These are phyloP conservation scores for Daucus carota DNA, from an alignment of 129 eudicot species.

Conservation along the genomic window DNA sequence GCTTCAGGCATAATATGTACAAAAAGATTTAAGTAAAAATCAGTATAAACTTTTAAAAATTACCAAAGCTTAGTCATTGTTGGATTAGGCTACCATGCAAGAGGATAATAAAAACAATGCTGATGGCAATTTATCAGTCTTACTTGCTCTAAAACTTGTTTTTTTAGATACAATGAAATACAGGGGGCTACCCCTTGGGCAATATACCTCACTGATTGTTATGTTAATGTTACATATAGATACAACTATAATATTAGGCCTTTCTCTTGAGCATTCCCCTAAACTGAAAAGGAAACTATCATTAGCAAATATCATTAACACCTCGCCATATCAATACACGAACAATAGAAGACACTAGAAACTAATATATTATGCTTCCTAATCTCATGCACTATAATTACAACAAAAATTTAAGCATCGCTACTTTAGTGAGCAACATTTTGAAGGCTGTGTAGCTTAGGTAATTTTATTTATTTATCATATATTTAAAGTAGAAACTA, in stretches of 20 bases:
- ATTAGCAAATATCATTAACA: background rate
- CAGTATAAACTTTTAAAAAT: background rate
- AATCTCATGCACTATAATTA: background rate
- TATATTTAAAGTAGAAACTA: too few species aligned
- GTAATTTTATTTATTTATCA: too few species aligned
- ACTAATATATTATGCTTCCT: background rate
- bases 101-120: background rate
- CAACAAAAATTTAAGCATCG: background rate
- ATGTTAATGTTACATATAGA: too few species aligned
- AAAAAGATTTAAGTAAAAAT: background rate
- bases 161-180: background rate
- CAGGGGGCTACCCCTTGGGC: background rate
- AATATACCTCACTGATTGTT: background rate
- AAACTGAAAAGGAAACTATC: background rate
- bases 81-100: background rate
- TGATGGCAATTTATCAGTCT: background rate
- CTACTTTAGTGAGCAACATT: background rate
- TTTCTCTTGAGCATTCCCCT: background rate
- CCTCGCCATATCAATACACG: background rate
- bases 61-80: background rate
- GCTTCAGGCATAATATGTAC: conserved; percentile 36
- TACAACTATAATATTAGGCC: background rate
- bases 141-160: too few species aligned
- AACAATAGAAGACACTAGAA: background rate
- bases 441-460: background rate